Percentiles rank a stretch among this genome's conserved stretches.
These are phyloP conservation scores for Candida morakotiae DNA, from an alignment of 805 yeast species.

Conservation along the genomic window DNA sequence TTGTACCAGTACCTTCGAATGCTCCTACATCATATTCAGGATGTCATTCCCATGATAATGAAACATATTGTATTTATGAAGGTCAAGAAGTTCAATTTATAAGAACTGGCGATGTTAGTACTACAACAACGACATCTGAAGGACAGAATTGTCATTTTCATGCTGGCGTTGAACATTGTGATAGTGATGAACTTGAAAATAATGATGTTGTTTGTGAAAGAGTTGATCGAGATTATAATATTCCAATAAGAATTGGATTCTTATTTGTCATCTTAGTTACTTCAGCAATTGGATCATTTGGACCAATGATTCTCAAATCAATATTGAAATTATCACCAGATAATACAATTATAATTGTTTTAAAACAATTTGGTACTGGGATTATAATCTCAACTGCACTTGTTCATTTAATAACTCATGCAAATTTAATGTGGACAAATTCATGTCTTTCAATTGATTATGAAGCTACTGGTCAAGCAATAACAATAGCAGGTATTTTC, in stretches of 20 bases:
- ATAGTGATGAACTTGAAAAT: constrained; percentile 8
- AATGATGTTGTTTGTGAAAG: constrained; percentile 16
- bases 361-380: constrained; percentile 28
- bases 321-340: constrained; percentile 14
- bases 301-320: constrained; percentile 24
- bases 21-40: constrained; percentile 14
- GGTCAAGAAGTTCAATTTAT: constrained; percentile 16
- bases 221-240: constrained; percentile 23
- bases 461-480: constrained; percentile 23
- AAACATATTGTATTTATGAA: constrained; percentile 15
- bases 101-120: constrained; percentile 4
- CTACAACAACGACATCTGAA: constrained; percentile 1
- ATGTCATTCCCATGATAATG: constrained; percentile 18
- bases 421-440: constrained; percentile 23
- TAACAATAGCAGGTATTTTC: constrained; percentile 26
- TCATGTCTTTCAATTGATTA: constrained; percentile 19
- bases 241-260: constrained; percentile 25
- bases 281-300: constrained; percentile 28
- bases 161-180: constrained; percentile 32
- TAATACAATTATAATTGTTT: constrained; percentile 10
- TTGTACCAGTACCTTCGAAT: constrained; percentile 17
- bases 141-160: constrained; percentile 24
- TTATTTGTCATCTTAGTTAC: constrained; percentile 32
- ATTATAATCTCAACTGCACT: constrained; percentile 29
- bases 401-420: constrained; percentile 27